phyloP scores from a whole-genome alignment of 2,329 filamentous ascomycete species.

The Karstenula rhodostoma region DNA sequence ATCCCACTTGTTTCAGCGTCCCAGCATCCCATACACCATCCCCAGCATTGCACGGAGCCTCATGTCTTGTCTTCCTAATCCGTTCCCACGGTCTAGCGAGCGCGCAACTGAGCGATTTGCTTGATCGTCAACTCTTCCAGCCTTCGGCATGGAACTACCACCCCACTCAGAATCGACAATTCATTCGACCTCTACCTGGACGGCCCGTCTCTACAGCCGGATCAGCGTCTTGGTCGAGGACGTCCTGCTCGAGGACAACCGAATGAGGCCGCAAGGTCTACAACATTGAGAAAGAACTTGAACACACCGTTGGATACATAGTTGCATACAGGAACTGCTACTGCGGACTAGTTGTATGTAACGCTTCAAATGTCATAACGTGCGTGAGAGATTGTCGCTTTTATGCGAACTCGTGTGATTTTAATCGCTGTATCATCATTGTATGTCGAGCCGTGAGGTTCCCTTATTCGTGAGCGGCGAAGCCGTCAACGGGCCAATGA shows the following conservation, averaged over 20 bases:
- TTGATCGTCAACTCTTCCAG: background rate
- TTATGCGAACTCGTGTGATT: background rate
- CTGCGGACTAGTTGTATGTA: constrained; percentile 11
- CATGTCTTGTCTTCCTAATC: constrained; percentile 12
- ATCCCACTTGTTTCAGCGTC: constrained; percentile 12
- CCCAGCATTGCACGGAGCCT: constrained; percentile 22
- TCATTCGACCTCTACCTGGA: background rate
- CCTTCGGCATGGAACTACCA: constrained; percentile 11
- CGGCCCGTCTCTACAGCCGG: background rate
- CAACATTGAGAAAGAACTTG: constrained; percentile 4
- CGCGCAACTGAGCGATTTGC: constrained; percentile 2
- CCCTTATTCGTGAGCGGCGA: background rate
- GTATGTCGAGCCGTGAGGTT: background rate
- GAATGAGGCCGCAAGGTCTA: constrained; percentile 3
- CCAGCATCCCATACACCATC: constrained; percentile 11
- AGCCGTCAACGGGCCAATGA: background rate
- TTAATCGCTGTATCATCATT: background rate
- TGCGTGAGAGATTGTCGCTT: background rate
- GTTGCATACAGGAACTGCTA: constrained; percentile 8
- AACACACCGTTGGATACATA: constrained; percentile 2
- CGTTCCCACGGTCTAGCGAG: constrained; percentile 10
- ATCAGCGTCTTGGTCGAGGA: constrained; percentile 1
- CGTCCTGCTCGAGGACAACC: background rate
- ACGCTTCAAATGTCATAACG: constrained; percentile 8
- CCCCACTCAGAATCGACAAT: constrained; percentile 16